Evolutionary conservation across 371 early-diverging fungal genomes (phyloP), one percentile per base, ranked within the genome.

Genomic region (Funneliformis caledonium): DNA sequence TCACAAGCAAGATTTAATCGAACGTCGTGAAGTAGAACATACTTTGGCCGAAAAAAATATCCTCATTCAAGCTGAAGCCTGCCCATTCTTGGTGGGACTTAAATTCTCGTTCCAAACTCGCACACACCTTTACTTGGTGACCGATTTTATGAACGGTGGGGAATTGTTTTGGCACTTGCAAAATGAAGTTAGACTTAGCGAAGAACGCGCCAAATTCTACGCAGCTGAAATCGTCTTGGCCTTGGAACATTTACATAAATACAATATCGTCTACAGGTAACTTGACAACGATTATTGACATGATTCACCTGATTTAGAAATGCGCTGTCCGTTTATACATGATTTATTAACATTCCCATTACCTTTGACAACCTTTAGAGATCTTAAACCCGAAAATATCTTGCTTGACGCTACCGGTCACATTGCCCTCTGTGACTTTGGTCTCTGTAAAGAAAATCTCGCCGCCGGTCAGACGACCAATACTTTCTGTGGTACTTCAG

Each of bases 141-240:
- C 99, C 91, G 97, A 98, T 81, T 99, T 97, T 90, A 97, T 97
- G 52, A 93, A 94, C 19, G 99, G 99, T 70, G 99, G 99, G n/a
- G 99, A 99, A 89, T 86, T 99, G 76, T 99, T 99, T 84, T 93
- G 93, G 78, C 98, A 97, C 85, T 89, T 99, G 56, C 93, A 93
- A 82, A 85, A 87, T 2, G 91, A 97, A 81, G 95, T 97, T 11
- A 90, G 92, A 89, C 95, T 97, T 83, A 83, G 88, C 2, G 93
- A 94, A 84, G 87, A 92, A 22, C 88, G 92, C 56, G 93, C 96
- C 19, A 90, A 89, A 81, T 93, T 96, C 83, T 96, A 96, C 86
- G 90, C 95, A 10, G 94, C 95, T 52, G 96, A 97, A 87, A 85
- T 98, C 7, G 88, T 96, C 10, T 84, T 94, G 56, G 97, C 96